Percentiles rank a stretch among this genome's conserved stretches.
These are phyloP conservation scores for Calonectria henricotiae DNA, from an alignment of 2,329 filamentous ascomycete species.

Conservation along the genomic window DNA sequence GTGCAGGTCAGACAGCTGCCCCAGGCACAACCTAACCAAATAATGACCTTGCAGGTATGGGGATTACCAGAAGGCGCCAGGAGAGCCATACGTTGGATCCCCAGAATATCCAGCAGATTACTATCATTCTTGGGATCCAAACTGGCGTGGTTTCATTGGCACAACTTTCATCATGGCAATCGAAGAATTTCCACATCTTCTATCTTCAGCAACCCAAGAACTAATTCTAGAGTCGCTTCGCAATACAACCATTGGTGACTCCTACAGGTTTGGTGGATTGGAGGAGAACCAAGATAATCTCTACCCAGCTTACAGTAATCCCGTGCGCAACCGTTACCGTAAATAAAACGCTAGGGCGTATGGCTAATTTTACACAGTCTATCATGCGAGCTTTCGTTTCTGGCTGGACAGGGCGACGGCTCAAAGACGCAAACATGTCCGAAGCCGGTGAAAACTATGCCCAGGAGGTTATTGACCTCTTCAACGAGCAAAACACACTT, in stretches of 20 bases:
- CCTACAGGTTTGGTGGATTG: slow-evolving; percentile 74
- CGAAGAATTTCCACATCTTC: slow-evolving; percentile 71
- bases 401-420: slow-evolving; percentile 71
- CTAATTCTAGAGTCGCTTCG: slow-evolving; percentile 70
- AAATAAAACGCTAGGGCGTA: accelerated
- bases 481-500: slow-evolving; percentile 70
- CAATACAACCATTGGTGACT: slow-evolving; percentile 72
- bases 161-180: slow-evolving; percentile 73
- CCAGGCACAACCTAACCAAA: background rate
- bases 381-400: slow-evolving; percentile 76
- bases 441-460: slow-evolving; percentile 71
- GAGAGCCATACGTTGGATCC: slow-evolving; percentile 72
- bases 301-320: slow-evolving; percentile 76
- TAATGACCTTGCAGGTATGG: slow-evolving; percentile 41
- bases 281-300: slow-evolving; percentile 71
- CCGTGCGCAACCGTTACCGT: slow-evolving; percentile 51
- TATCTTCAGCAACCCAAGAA: slow-evolving; percentile 56
- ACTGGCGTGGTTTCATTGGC: slow-evolving; percentile 77
- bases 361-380: slow-evolving; percentile 41
- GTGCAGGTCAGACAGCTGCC: accelerated
- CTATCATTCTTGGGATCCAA: slow-evolving; percentile 75
- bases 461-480: slow-evolving; percentile 71
- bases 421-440: slow-evolving; percentile 74
- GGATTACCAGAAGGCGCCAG: slow-evolving; percentile 70
- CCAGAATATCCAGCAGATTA: slow-evolving; percentile 66